These are phyloP conservation scores for Sugiyamaella smithiae DNA, from an alignment of 805 yeast species.

Conservation along the genomic window DNA sequence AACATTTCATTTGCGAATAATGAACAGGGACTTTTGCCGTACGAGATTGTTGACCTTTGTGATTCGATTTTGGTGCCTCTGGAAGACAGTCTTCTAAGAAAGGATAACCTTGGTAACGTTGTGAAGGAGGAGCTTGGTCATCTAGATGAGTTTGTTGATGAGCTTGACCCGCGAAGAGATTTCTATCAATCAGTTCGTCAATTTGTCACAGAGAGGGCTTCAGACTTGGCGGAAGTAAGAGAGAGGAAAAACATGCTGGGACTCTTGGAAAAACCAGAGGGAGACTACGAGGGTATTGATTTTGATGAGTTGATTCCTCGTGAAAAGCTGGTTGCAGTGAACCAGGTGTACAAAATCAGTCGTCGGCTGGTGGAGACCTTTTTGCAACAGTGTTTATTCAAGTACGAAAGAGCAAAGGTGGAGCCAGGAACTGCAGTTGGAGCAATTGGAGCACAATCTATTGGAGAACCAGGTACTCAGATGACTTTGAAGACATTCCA, in stretches of 20 bases:
- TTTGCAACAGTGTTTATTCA: conserved; percentile 69
- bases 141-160: conserved; percentile 70
- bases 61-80: conserved; percentile 59
- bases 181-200: conserved; percentile 74
- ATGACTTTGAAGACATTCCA: conserved; percentile 97
- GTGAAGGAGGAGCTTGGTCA: conserved; percentile 34
- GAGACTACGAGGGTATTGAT: conserved; percentile 37
- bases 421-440: conserved; percentile 99
- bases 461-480: conserved; percentile 99
- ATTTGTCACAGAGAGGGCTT: conserved; percentile 58
- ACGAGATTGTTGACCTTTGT: conserved; percentile 55
- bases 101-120: conserved; percentile 66
- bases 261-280: conserved; percentile 41
- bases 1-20: conserved; percentile 58
- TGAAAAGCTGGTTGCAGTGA: conserved; percentile 29
- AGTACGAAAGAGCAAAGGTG: conserved; percentile 85
- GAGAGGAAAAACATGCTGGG: conserved; percentile 49
- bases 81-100: conserved; percentile 57
- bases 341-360: conserved; percentile 55
- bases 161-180: conserved; percentile 80
- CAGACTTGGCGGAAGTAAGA: conserved; percentile 55
- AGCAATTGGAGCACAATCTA: conserved; percentile 98
- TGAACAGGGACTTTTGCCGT: conserved; percentile 65
- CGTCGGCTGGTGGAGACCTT: conserved; percentile 58
- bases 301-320: conserved; percentile 30